These are phyloP conservation scores for Camellia lanceoleosa DNA, from an alignment of 148 eudicot genomes.

Conservation along the genomic window DNA sequence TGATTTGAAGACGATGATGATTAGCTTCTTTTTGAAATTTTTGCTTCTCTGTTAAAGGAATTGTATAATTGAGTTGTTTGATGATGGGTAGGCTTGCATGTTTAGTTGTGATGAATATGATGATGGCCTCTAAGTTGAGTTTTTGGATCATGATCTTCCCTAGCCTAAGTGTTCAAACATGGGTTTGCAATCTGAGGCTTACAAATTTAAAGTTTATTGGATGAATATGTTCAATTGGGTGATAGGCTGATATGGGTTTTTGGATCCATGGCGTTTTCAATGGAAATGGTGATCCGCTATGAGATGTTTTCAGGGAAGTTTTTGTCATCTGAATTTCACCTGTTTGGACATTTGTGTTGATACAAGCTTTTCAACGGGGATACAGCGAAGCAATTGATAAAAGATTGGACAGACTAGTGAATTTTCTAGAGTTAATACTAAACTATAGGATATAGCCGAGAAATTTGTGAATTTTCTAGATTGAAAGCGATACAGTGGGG, in stretches of 20 bases:
- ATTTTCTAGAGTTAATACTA: background rate
- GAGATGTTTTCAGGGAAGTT: background rate
- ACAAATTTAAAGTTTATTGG: background rate
- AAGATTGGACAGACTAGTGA: background rate
- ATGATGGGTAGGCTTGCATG: background rate
- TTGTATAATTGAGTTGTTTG: constrained; percentile 6
- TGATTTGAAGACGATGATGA: background rate
- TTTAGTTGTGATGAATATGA: background rate
- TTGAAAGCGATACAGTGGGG: background rate
- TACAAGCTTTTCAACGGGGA: background rate
- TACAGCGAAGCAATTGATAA: background rate
- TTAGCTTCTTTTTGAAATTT: too few relatives aligned
- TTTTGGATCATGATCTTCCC: constrained; percentile 2
- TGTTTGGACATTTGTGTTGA: background rate
- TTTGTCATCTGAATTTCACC: background rate
- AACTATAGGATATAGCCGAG: background rate
- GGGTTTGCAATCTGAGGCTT: background rate
- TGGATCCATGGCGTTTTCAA: background rate
- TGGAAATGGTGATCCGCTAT: background rate
- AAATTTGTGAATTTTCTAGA: background rate
- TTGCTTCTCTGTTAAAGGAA: too few relatives aligned
- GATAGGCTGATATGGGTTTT: constrained; percentile 7
- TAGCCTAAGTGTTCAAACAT: background rate
- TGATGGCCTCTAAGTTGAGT: constrained; percentile 8
- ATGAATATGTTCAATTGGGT: background rate